Base-by-base conservation (phyloP, 2,329 filamentous ascomycete genomes). In the Phialophora tarda region DNA sequence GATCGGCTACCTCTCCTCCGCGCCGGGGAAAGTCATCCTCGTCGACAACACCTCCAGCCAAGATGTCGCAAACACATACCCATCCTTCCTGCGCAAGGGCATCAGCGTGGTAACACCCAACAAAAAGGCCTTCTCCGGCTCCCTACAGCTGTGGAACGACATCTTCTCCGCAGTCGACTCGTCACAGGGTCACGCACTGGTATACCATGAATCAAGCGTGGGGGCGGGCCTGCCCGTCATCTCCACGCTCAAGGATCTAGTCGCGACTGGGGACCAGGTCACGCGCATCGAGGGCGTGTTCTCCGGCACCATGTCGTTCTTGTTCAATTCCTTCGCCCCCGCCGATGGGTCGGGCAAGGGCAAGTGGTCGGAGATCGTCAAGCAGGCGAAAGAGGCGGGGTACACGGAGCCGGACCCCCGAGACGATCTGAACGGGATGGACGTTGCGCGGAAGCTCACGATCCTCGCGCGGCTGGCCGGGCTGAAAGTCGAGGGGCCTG, bases 311-410 rank as follows among this genome's bases (percentile, higher is more conserved):
- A 94, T 99, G 88, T 96, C 91, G 47, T 99, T 97, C 84, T 85
- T 99, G 48, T 98, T 99, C 88, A 98, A 98, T 84, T 93, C 88
- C 24, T 99, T 98, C 78, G 92, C 93, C 57, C 95, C 95, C 0
- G 88, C 89, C 2, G 86, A 88, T 58, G 90, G 90, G 4, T 82
- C 84, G 24, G 91, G 91, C 12, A 65, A 69, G 38, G 92, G 91
- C 60, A 88, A 89, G 75, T 99, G 96, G 90, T 95, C 92, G 51
- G 90, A 90, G 57, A 93, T 97, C 76, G 95, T 99, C 38, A 89
- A 87, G 76, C 93, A 94, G 79, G 95, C 95, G 63, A 97, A 97
- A 83, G 88, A 93, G 67, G 84, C 96, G 56, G 95, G 95, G 24
- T 99, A 96, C 82, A 96, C 92, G 0, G 92, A 96, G 81, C 92